Evolutionary conservation across 1,284 basidiomycete species (phyloP).

Genomic region (Marasmius sp.): DNA sequence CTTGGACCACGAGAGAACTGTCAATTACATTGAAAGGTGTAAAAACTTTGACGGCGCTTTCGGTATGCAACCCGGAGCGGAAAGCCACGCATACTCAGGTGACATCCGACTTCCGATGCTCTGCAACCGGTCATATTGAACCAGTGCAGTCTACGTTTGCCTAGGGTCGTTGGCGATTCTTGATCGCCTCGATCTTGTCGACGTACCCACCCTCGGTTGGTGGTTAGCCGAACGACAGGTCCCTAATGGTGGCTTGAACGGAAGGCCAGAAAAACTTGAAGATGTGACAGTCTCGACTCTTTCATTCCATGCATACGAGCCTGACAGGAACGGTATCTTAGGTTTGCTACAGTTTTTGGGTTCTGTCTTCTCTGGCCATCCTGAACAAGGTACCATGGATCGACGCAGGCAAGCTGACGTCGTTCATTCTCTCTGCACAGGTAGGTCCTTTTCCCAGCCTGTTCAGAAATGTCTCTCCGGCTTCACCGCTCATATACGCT

Average conservation of each 20-base stretch:
- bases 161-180: constrained; percentile 87
- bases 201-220: constrained; percentile 77
- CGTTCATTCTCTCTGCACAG: constrained; percentile 90
- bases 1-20: constrained; percentile 64
- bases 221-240: constrained; percentile 95
- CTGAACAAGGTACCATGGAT: constrained; percentile 89
- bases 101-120: constrained; percentile 18
- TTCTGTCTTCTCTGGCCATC: constrained; percentile 86
- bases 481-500: constrained; percentile 1
- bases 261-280: constrained; percentile 96
- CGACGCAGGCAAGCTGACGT: constrained; percentile 75
- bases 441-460: constrained; percentile 36
- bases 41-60: constrained; percentile 97
- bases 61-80: constrained; percentile 80
- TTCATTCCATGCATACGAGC: neutral
- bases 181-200: constrained; percentile 76
- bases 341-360: constrained; percentile 99
- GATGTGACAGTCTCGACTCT: constrained; percentile 59
- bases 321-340: constrained; percentile 27
- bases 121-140: neutral
- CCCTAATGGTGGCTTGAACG: constrained; percentile 92
- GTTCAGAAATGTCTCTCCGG: neutral
- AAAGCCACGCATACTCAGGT: constrained; percentile 94
- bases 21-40: constrained; percentile 76
- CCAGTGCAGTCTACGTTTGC: constrained; percentile 80